Base-by-base conservation (phyloP, 352 stramenopile genomes). In the Phytophthora colocasiae region DNA sequence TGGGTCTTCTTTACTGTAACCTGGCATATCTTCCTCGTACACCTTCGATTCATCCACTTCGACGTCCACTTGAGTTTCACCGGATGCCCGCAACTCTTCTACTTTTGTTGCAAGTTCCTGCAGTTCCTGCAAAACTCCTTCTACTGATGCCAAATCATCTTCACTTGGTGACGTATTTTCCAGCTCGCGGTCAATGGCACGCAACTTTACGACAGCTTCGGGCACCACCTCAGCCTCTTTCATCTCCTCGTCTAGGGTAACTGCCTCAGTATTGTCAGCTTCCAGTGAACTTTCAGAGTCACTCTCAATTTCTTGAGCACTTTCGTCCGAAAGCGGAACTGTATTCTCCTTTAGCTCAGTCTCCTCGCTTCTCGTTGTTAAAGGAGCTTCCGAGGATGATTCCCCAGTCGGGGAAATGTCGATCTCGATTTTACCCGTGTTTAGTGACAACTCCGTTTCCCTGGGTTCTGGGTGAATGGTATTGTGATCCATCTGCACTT, bases 191-290 rank as follows among this genome's bases (percentile, higher is more conserved):
- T 50, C 26, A 49, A 39, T 12, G 52, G 51, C 29, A 44, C 22
- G n/a, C 27, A 53, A 41, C 15, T 63, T 66, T 8, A 63, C 39
- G 41, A 45, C 43, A 6, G 57, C 53, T 29, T 67, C 38, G 19
- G 53, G 32, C 14, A 58, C 68, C 31, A 74, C 55, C 50, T 69
- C 55, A 36, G 66, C 24, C 60, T 74, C 69, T 47, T 45, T 45
- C 34, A 59, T 6, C 14, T 27, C 44, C 14, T 64, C 45, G 32
- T 11, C 41, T 50, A 17, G n/a, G 32, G 43, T 36, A 51, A 53
- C 11, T 32, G 29, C 19, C 12, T 69, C 52, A 27, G 8, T 19
- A 11, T 59, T 39, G 24, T 4, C 40, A 60, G 15, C 2, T 49
- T 46, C 44, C 9, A 29, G 24, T 8, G 26, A 49, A 29, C 10